A percentile compares a stretch with the other conserved stretches of the same genome.
phyloP scores from a whole-genome alignment of 768 basidiomycete genomes.

The Russula brevipes region DNA sequence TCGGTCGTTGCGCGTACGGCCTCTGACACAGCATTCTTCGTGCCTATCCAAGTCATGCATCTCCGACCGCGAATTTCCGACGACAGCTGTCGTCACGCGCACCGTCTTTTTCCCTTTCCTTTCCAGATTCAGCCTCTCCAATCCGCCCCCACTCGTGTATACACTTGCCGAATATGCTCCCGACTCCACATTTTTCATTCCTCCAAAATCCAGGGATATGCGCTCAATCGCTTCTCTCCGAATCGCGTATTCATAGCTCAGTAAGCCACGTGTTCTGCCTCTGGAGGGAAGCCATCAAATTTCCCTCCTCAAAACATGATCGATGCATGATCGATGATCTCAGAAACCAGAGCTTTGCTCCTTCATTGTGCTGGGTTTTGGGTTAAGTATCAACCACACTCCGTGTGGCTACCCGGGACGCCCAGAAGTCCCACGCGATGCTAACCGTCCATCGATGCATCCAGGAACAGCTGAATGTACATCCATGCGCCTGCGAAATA shows the following conservation, averaged over 20 bases:
- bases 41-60: conserved; percentile 9
- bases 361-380: no score
- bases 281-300: neutral
- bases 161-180: conserved; percentile 10
- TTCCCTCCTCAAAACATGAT: no score
- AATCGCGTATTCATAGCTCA: neutral
- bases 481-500: no score
- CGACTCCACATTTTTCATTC: conserved; percentile 1
- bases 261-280: conserved; percentile 1
- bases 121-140: neutral
- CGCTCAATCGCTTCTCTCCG: neutral
- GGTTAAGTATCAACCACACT: no score
- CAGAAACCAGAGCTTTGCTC: no score
- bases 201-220: neutral
- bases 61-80: conserved; percentile 17
- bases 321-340: no score
- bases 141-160: conserved; percentile 4
- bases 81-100: conserved; percentile 22
- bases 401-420: no score
- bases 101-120: conserved; percentile 7
- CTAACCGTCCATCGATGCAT: no score
- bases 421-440: no score
- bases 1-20: neutral
- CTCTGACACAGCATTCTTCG: conserved; percentile 2
- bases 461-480: no score